Percentiles rank a stretch among this genome's conserved stretches.
These are phyloP conservation scores for Protea cynaroides DNA, from an alignment of 164 flowering plant species.

Conservation along the genomic window DNA sequence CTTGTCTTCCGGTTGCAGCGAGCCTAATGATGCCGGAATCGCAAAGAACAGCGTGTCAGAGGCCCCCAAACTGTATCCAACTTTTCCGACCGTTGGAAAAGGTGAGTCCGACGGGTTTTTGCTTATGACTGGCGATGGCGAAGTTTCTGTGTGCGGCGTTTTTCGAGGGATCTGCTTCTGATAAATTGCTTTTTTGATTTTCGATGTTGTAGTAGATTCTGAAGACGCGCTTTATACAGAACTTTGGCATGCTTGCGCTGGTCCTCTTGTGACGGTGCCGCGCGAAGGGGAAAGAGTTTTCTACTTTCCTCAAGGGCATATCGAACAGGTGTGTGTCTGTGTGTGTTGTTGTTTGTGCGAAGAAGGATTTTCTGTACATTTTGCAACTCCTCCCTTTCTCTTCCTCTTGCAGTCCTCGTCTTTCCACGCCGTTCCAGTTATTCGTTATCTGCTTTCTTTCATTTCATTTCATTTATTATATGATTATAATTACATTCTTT, in stretches of 20 bases:
- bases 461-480: too few species aligned
- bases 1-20: constrained; percentile 26
- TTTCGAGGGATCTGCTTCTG: constrained; percentile 1
- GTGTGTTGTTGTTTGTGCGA: too few species aligned
- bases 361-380: neutral
- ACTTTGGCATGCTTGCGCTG: constrained; percentile 24
- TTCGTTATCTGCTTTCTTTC: too few species aligned
- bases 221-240: constrained; percentile 17
- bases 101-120: constrained; percentile 16
- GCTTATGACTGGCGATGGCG: neutral
- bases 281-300: constrained; percentile 59
- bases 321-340: constrained; percentile 69
- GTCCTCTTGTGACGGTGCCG: constrained; percentile 46
- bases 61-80: constrained; percentile 22
- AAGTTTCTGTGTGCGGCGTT: neutral
- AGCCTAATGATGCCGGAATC: constrained; percentile 15
- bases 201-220: constrained; percentile 6
- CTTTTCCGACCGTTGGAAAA: constrained; percentile 12
- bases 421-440: too few species aligned
- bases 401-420: neutral
- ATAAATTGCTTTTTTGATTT: neutral
- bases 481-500: too few species aligned
- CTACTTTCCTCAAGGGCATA: constrained; percentile 88
- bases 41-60: constrained; percentile 13
- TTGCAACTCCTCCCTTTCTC: neutral